These are phyloP conservation scores for Chaetomiaceae sp. DNA, from an alignment of 2,329 filamentous ascomycete species.

Conservation along the genomic window DNA sequence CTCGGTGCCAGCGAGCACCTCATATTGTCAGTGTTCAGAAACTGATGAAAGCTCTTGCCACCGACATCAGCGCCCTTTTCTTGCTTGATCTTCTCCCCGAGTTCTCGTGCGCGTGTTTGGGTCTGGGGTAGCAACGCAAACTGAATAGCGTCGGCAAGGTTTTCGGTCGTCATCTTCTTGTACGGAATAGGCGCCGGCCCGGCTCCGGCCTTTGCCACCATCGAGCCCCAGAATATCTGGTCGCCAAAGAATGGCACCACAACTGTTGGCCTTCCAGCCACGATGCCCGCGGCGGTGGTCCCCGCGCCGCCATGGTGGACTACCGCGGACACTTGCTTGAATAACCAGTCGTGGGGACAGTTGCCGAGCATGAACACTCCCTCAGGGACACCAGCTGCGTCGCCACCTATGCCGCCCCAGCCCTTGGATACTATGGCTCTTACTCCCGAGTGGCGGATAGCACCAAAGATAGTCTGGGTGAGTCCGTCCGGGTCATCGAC, in stretches of 20 bases:
- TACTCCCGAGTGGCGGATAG: constrained; percentile 61
- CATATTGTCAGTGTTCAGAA: constrained; percentile 61
- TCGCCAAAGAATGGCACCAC: constrained; percentile 86
- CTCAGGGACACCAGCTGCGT: constrained; percentile 65
- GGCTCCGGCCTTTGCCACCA: constrained; percentile 68
- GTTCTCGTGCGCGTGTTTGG: constrained; percentile 48
- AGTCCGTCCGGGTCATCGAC: constrained; percentile 70
- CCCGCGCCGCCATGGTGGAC: constrained; percentile 87
- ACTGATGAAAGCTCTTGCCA: constrained; percentile 65
- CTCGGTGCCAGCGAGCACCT: constrained; percentile 66
- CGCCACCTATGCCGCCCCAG: constrained; percentile 79
- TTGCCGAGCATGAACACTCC: constrained; percentile 81
- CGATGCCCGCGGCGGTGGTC: constrained; percentile 82
- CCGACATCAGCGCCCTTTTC: constrained; percentile 58
- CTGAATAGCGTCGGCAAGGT: constrained; percentile 60
- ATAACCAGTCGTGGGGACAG: constrained; percentile 85
- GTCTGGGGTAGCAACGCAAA: constrained; percentile 58
- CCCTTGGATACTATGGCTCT: constrained; percentile 80
- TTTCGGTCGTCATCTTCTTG: constrained; percentile 62
- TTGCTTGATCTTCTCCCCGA: constrained; percentile 61
- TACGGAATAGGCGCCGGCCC: constrained; percentile 67
- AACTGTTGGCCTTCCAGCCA: constrained; percentile 72
- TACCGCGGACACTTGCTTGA: constrained; percentile 73
- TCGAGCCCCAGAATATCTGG: constrained; percentile 78
- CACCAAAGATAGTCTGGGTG: constrained; percentile 68